Base-by-base conservation (phyloP, 805 yeast genomes). In the Groenewaldozyma salmanticensis region DNA sequence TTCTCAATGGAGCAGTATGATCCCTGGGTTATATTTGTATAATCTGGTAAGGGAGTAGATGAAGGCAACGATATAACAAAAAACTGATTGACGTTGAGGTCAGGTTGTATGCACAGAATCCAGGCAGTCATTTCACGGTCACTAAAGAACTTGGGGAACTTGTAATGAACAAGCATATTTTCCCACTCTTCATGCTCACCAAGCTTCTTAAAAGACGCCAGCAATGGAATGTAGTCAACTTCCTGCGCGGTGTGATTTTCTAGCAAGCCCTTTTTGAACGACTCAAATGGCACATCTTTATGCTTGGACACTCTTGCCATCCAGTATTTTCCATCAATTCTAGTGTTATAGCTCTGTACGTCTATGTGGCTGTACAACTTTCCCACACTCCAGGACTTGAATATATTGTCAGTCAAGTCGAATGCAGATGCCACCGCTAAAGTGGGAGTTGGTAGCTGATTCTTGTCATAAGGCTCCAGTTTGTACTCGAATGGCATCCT, bases 231-330 rank as follows among this genome's bases (percentile, higher is more conserved):
- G 43, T 65, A 65, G 40, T 64, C 49, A 22, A 57, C 52, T 46
- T 65, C 70, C 38, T 65, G 52, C 35, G 52, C 55, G 6, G 68
- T 64, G 43, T 65, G 70, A 44, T 64, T 48, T 4, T 55, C 49
- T n/a, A 54, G 48, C 5, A 65, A 35, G 4, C 61, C 57, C 31
- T 38, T 39, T 31, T 42, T 42, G 47, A 63, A 53, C 39, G 44
- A 38, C 17, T 52, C 57, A 44, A 53, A 64, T 2, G 55, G 42
- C 3, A 54, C 44, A 38, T 55, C 59, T 11, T 42, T 39, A 43
- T 64, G 67, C 13, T 44, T 38, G 11, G 65, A 58, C 6, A 49
- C 53, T 4, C 69, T 53, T 7, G 65, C 64, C 35, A 56, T 58
- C 69, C 69, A 64, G 47, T 51, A 61, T 27, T 60, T 53, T 4